Evolutionary conservation across 129 eudicot genomes (phyloP).

Genomic region (Flaveria ramosissima): DNA sequence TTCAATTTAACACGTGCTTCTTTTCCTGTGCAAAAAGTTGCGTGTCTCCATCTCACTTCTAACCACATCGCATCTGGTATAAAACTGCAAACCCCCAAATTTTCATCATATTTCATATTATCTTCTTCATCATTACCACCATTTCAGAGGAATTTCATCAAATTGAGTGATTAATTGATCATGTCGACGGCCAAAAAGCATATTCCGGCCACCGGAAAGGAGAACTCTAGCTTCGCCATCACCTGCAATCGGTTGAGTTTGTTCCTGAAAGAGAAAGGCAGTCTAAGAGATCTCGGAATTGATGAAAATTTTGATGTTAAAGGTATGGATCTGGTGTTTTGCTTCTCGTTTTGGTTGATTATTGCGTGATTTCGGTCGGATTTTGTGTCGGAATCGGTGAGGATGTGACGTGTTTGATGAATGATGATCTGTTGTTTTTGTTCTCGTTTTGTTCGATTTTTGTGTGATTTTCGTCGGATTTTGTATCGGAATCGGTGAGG

Average conservation of each 20-base stretch:
- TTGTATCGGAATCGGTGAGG: not conserved
- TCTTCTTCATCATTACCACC: not conserved
- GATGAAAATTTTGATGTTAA: conserved; percentile 32
- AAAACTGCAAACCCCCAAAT: conserved; percentile 6
- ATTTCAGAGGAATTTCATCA: not conserved
- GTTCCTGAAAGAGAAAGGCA: conserved; percentile 54
- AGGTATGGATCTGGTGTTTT: conserved; percentile 16
- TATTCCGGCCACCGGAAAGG: conserved; percentile 27
- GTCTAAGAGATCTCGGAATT: conserved; percentile 39
- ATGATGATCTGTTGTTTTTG: no score
- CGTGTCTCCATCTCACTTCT: not conserved
- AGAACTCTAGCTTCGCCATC: conserved; percentile 37
- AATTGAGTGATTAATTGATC: not conserved
- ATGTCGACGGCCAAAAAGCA: conserved; percentile 39
- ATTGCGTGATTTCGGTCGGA: not conserved
- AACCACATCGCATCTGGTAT: not conserved
- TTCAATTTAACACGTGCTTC: conserved; percentile 41
- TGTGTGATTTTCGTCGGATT: no score
- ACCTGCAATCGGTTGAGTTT: conserved; percentile 54
- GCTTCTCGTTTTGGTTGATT: not conserved
- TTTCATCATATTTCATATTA: not conserved
- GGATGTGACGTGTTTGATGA: no score
- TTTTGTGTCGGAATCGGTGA: not conserved
- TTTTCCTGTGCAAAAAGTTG: conserved; percentile 6
- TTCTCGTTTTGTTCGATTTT: no score